Percentiles rank a stretch among this genome's conserved stretches.
phyloP scores from a whole-genome alignment of 169 alveolate species.

The Plasmodium berghei region DNA sequence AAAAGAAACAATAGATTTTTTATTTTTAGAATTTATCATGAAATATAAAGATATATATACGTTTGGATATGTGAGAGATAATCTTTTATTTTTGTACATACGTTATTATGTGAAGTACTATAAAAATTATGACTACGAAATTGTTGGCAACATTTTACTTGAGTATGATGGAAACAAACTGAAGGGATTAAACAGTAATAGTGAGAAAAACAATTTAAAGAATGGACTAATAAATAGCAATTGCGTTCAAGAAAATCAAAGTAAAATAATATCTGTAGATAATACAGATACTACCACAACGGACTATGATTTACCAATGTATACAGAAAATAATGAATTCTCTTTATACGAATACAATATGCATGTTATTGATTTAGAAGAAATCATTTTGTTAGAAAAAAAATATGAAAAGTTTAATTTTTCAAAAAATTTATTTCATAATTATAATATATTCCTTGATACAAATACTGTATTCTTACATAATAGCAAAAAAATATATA shows the following conservation, averaged over 20 bases:
- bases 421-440: slow-evolving; percentile 46
- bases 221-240: background rate
- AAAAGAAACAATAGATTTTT: slow-evolving; percentile 49
- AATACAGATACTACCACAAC: no score
- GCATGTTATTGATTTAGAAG: slow-evolving; percentile 30
- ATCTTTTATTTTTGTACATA: slow-evolving; percentile 60
- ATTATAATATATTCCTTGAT: slow-evolving; percentile 62
- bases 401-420: slow-evolving; percentile 13
- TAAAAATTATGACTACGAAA: slow-evolving; percentile 20
- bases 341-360: slow-evolving; percentile 12
- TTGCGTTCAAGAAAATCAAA: background rate
- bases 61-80: slow-evolving; percentile 64
- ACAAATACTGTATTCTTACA: slow-evolving; percentile 21
- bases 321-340: background rate
- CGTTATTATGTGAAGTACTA: slow-evolving; percentile 55
- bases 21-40: slow-evolving; percentile 68
- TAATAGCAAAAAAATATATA: slow-evolving; percentile 1
- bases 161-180: slow-evolving; percentile 3
- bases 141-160: slow-evolving; percentile 18
- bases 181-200: background rate
- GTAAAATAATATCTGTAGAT: background rate
- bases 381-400: slow-evolving; percentile 32
- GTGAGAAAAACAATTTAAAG: background rate
- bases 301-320: background rate
- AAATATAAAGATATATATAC: slow-evolving; percentile 52